Evolutionary conservation across 176 grass and related monocot species (phyloP).

Genomic region (Thalia dealbata): DNA sequence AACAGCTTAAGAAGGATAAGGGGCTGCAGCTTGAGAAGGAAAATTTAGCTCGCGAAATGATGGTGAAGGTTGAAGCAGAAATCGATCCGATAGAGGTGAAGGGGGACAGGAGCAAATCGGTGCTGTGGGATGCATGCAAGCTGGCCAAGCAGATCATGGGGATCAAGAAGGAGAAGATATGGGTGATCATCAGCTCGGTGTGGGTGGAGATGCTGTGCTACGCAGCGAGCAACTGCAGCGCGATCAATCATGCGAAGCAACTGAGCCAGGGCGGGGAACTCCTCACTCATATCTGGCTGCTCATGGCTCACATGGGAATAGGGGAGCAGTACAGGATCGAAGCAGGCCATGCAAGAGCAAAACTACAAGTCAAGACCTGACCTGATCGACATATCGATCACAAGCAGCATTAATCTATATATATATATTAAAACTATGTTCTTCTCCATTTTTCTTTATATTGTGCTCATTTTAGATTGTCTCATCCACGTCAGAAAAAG

Average conservation of each 20-base stretch:
- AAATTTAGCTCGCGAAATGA: neutral
- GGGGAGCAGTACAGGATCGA: constrained; percentile 39
- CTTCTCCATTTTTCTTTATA: too few species aligned
- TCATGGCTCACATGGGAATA: constrained; percentile 37
- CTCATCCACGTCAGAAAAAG: too few species aligned
- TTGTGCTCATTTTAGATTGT: too few species aligned
- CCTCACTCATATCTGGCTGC: constrained; percentile 2
- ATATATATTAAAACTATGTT: too few species aligned
- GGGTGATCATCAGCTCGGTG: constrained; percentile 4
- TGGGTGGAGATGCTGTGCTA: constrained; percentile 13
- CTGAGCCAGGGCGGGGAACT: constrained; percentile 12
- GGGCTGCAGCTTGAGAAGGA: neutral
- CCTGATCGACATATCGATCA: too few species aligned
- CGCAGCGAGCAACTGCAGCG: neutral
- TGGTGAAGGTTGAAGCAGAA: neutral
- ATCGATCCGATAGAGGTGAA: constrained; percentile 31
- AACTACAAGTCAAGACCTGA: constrained; percentile 28
- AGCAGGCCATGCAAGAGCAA: constrained; percentile 38
- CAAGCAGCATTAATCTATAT: too few species aligned
- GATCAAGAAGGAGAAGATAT: neutral
- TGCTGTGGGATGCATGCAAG: constrained; percentile 41
- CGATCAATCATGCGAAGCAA: neutral
- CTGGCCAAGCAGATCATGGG: constrained; percentile 25
- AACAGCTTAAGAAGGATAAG: too few species aligned
- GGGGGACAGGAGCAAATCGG: constrained; percentile 45